Evolutionary conservation across 2,329 filamentous ascomycete genomes (phyloP), one percentile per base, ranked within the genome.

Genomic region (Penicillium sp.): DNA sequence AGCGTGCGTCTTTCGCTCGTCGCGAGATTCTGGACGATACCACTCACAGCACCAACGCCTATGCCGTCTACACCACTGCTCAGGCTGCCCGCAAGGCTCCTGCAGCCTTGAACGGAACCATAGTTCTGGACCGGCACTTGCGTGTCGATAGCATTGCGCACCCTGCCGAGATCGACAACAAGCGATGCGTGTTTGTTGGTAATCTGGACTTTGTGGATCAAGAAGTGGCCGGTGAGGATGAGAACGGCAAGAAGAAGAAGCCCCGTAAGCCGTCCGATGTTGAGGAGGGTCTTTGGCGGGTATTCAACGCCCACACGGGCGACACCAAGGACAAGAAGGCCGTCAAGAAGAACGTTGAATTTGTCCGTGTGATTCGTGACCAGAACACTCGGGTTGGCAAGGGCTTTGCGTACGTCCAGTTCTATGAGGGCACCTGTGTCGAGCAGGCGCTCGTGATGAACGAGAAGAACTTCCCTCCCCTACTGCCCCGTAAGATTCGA

Each of bases 141-240:
- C 88, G 94, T 43, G 94, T 94, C 25, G 95, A 99, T 78, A 91
- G 88, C 66, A 88, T 99, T 37, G 91, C 93, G 0, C 92, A 97
- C 76, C 95, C 95, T 0, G 84, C 90, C 14, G 86, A 88, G 42
- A 86, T 88, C 17, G 94, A 96, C 72, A 88, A 96, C 75, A 88
- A 90, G 60, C 90, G 93, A 56, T 99, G 95, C 75, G 88, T 99
- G 15, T 99, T 99, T 71, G 91, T 99, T 28, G 95, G 95, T 49
- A 99, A 99, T 72, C 84, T 99, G 1, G 92, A 92, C 52, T 99
- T 99, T 70, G 91, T 99, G 15, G 94, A 97, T 70, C 92, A 97
- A 66, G 93, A 97, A 78, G 90, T 86, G 41, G 82, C 89, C 53
- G 78, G 90, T 22, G 85, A 82, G 47, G 78, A 78, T 17, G 79